These are phyloP conservation scores for Torulaspora microellipsoides DNA, from an alignment of 805 yeast genomes.

Conservation along the genomic window DNA sequence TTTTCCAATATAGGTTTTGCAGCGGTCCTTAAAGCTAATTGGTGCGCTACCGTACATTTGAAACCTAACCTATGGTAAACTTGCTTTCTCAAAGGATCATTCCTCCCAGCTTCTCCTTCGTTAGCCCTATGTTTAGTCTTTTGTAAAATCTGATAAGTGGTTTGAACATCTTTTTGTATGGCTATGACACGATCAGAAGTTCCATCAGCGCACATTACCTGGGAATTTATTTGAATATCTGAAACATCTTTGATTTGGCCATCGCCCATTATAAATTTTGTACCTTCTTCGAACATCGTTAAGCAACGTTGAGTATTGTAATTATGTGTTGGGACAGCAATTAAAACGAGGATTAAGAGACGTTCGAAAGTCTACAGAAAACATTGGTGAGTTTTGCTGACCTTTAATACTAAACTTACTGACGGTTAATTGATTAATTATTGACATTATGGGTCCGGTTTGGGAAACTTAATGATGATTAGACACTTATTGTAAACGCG, in stretches of 20 bases:
- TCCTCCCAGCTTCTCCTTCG: constrained; percentile 20
- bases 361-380: too few relatives aligned
- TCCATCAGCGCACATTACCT: constrained; percentile 44
- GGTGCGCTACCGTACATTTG: constrained; percentile 24
- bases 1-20: constrained; percentile 22
- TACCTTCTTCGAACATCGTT: constrained; percentile 36
- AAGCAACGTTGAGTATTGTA: neutral
- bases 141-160: constrained; percentile 39
- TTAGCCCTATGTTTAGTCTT: constrained; percentile 25
- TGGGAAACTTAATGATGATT: too few relatives aligned
- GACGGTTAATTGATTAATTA: too few relatives aligned
- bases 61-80: constrained; percentile 22
- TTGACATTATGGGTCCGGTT: too few relatives aligned
- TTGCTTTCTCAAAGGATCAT: constrained; percentile 15
- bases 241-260: constrained; percentile 37
- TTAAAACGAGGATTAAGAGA: too few relatives aligned
- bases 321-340: too few relatives aligned
- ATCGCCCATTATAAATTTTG: constrained; percentile 41
- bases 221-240: constrained; percentile 36
- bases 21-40: constrained; percentile 16
- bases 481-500: constrained; percentile 1
- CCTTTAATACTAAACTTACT: constrained; percentile 2
- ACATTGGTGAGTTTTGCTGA: neutral
- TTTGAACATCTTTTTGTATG: constrained; percentile 42
- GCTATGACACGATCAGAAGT: constrained; percentile 37